phyloP scores from a whole-genome alignment of 306 rosid genomes.

The Calophaca sinica region DNA sequence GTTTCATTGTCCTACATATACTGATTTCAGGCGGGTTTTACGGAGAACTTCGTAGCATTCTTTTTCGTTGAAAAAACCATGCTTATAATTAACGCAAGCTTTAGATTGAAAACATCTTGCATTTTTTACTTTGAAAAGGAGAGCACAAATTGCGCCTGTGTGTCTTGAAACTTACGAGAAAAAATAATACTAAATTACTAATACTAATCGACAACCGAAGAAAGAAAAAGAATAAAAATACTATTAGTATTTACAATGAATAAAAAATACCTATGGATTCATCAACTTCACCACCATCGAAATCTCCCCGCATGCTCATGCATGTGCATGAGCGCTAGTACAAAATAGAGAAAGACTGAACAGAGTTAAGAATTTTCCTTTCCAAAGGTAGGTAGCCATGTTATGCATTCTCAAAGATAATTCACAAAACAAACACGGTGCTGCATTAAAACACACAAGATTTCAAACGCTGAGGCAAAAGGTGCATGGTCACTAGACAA shows the following conservation, averaged over 20 bases:
- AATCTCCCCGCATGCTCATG: too few relatives aligned
- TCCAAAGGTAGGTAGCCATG: too few relatives aligned
- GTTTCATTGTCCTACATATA: not conserved
- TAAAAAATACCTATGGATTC: not conserved
- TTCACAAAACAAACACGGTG: too few relatives aligned
- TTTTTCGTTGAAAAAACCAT: not conserved
- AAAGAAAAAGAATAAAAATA: not conserved
- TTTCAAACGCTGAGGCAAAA: too few relatives aligned
- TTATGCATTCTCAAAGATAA: too few relatives aligned
- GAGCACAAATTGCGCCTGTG: not conserved
- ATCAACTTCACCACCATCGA: not conserved
- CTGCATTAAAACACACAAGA: too few relatives aligned
- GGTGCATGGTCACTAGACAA: too few relatives aligned
- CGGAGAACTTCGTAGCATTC: not conserved
- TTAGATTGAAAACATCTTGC: not conserved
- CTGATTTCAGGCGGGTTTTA: not conserved
- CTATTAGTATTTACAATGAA: not conserved
- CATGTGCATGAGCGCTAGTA: too few relatives aligned
- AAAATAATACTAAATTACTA: not conserved
- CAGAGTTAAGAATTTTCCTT: too few relatives aligned
- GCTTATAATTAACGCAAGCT: not conserved
- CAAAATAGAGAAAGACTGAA: too few relatives aligned
- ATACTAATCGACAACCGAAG: not conserved
- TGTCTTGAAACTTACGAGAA: not conserved
- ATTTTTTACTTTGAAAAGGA: conserved; percentile 3